Evolutionary conservation across 2,329 filamentous ascomycete species (phyloP).

Genomic region (Lasiodiplodia citricola): DNA sequence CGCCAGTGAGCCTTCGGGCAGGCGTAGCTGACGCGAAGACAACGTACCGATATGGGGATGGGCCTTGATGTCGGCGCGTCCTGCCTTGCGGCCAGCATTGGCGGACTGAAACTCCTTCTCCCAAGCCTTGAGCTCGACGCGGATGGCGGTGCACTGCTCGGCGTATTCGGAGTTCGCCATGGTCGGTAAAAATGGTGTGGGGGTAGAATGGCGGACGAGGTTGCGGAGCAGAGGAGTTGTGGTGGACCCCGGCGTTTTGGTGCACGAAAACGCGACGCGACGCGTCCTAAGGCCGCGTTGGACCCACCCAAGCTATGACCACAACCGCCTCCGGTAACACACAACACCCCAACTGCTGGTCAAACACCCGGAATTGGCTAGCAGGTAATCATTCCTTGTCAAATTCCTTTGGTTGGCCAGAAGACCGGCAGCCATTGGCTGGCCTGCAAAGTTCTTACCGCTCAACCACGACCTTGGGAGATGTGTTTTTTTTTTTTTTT

Average conservation of each 20-base stretch:
- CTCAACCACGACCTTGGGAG: too few relatives aligned
- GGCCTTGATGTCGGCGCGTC: slow-evolving; percentile 76
- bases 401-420: background rate
- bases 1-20: slow-evolving; percentile 1
- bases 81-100: slow-evolving; percentile 71
- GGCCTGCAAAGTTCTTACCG: background rate
- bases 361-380: background rate
- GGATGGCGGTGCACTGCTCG: slow-evolving; percentile 48
- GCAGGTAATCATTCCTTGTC: background rate
- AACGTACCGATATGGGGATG: slow-evolving; percentile 71
- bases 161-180: background rate
- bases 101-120: slow-evolving; percentile 69
- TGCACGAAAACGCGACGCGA: slow-evolving; percentile 18
- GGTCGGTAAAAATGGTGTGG: slow-evolving; percentile 8
- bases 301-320: background rate
- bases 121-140: slow-evolving; percentile 75
- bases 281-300: background rate
- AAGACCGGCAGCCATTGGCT: background rate
- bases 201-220: slow-evolving; percentile 10
- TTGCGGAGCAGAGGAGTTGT: background rate
- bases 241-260: background rate
- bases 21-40: slow-evolving; percentile 7
- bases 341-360: background rate
- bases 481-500: too few relatives aligned
- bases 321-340: background rate